Base-by-base conservation (phyloP, 2,329 filamentous ascomycete species). In the Orbilia ellipsospora region DNA sequence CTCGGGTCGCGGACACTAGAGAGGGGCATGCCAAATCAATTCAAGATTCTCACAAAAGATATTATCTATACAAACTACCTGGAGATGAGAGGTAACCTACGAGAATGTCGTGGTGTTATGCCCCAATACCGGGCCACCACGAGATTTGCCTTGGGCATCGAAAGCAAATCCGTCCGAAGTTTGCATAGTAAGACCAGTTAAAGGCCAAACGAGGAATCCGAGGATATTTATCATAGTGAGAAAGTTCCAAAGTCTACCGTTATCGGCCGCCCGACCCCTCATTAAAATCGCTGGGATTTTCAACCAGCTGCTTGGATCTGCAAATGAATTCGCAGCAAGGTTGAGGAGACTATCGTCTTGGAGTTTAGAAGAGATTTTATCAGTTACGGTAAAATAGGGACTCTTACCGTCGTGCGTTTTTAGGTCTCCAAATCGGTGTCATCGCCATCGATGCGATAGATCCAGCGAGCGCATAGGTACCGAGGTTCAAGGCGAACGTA, bases 151-250 rank as follows among this genome's bases (percentile, higher is more conserved):
- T 15, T 16, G 28, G 1, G 31, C 3, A 55, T 61, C 55, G 1
- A 68, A 6, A 2, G 55, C 55, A 44, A 18, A 61, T 16, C 65
- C 65, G 23, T 68, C 65, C 2, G 28, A 55, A 15, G 56, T 68
- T 59, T 68, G 65, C 65, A 68, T 68, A 6, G 65, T 68, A n/a
- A 68, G 56, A 55, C 65, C 65, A 5, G 65, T 55, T 6, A 68
- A 18, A 10, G 65, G 65, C 65, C 65, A 68, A 45, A 55, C 65
- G 12, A 55, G 10, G 36, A 68, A 68, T 10, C 65, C 65, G 7
- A 54, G 31, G 15, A 68, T 20, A 10, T n/a, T 54, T 8, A 68
- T n/a, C 1, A 60, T 4, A 1, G 55, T 15, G 8, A 68, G 48
- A 3, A 61, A 16, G 16, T 68, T 68, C 65, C 65, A 68, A 4